Conservation (phyloP, 768 basidiomycete genomes). For the Termitomyces sp. region DNA sequence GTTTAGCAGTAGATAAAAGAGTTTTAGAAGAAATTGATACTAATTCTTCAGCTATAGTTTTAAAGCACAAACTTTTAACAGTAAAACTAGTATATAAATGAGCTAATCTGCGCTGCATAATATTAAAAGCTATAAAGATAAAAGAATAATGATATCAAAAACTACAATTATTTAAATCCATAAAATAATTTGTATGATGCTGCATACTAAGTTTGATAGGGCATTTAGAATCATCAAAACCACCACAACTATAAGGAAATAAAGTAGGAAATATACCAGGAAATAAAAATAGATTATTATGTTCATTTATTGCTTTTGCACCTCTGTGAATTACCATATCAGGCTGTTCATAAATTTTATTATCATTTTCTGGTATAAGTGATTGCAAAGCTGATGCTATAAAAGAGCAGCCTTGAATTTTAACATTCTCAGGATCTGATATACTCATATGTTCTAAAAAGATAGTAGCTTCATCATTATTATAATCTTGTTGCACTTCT, state of each 20-base stretch:
- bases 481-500: background rate
- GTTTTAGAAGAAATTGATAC: slow-evolving; percentile 55
- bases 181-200: slow-evolving; percentile 27
- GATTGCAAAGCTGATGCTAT: background rate
- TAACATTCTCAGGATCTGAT: background rate
- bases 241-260: slow-evolving; percentile 39
- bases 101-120: slow-evolving; percentile 28
- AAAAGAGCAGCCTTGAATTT: background rate
- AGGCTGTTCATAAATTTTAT: background rate
- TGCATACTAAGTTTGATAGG: slow-evolving; percentile 20
- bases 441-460: background rate
- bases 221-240: slow-evolving; percentile 29
- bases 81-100: slow-evolving; percentile 28
- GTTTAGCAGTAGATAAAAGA: slow-evolving; percentile 23
- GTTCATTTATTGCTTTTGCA: background rate
- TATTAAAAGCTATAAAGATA: slow-evolving; percentile 35
- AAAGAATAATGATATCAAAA: slow-evolving; percentile 35
- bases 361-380: background rate
- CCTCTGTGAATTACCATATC: background rate
- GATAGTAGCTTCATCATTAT: background rate
- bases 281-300: background rate
- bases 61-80: slow-evolving; percentile 21
- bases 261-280: slow-evolving; percentile 33
- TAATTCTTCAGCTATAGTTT: slow-evolving; percentile 20
- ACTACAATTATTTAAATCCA: slow-evolving; percentile 21